These are phyloP conservation scores for Elasticomyces elasticus DNA, from an alignment of 495 filamentous ascomycete genomes.

Conservation along the genomic window DNA sequence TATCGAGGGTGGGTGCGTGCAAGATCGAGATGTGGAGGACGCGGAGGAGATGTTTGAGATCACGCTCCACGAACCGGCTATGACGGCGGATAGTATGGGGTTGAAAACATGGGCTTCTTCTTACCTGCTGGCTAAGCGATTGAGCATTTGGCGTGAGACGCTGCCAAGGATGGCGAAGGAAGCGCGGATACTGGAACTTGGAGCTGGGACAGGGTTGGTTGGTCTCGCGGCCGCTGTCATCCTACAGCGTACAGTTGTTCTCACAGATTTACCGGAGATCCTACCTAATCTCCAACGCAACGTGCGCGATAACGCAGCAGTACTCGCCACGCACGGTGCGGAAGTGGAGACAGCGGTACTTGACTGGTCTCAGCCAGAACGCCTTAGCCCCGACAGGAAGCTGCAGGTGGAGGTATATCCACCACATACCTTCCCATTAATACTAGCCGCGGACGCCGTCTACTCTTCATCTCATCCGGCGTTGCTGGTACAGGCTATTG, in stretches of 20 bases:
- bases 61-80: slow-evolving; percentile 69
- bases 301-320: slow-evolving; percentile 43
- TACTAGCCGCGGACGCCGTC: slow-evolving; percentile 62
- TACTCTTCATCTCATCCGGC: slow-evolving; percentile 59
- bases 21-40: neutral
- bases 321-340: slow-evolving; percentile 36
- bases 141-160: slow-evolving; percentile 39
- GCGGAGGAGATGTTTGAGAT: slow-evolving; percentile 43
- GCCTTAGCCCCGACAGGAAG: neutral
- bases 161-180: slow-evolving; percentile 5
- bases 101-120: slow-evolving; percentile 73
- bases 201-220: slow-evolving; percentile 55
- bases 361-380: slow-evolving; percentile 50
- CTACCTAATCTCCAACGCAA: slow-evolving; percentile 57
- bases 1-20: slow-evolving; percentile 8
- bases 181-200: slow-evolving; percentile 47
- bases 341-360: slow-evolving; percentile 45
- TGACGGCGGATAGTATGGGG: slow-evolving; percentile 80
- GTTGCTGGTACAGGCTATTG: slow-evolving; percentile 50
- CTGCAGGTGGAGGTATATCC: neutral
- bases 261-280: slow-evolving; percentile 66
- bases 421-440: slow-evolving; percentile 44
- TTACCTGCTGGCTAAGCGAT: slow-evolving; percentile 70
- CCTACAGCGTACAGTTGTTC: slow-evolving; percentile 34
- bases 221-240: slow-evolving; percentile 41